A percentile compares a stretch with the other conserved stretches of the same genome.
These are phyloP conservation scores for Arxiozyma telluris DNA, from an alignment of 1,139 yeast genomes.

Conservation along the genomic window DNA sequence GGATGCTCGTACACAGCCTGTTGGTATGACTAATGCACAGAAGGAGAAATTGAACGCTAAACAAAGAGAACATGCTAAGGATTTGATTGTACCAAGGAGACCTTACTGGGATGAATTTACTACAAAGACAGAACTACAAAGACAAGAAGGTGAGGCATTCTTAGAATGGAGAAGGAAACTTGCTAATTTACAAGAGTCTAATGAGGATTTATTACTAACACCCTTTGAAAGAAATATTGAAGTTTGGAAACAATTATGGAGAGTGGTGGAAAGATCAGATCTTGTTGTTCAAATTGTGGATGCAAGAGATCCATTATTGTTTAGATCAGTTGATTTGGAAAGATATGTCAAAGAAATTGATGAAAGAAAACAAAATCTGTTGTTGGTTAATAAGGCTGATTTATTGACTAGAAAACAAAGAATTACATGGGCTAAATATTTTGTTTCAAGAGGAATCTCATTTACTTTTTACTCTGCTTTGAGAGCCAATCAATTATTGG, in stretches of 20 bases:
- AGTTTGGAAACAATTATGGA: constrained; percentile 98
- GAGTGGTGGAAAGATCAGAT: constrained; percentile 94
- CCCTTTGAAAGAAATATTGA: constrained; percentile 96
- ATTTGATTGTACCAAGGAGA: constrained; percentile 88
- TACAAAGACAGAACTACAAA: constrained; percentile 69
- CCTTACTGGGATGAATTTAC: constrained; percentile 75
- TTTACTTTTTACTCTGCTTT: constrained; percentile 93
- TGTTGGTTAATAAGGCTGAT: constrained; percentile 92
- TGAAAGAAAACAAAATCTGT: constrained; percentile 60
- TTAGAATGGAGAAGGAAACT: constrained; percentile 88
- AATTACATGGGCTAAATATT: constrained; percentile 77
- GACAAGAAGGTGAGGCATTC: constrained; percentile 84
- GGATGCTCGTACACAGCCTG: constrained; percentile 39
- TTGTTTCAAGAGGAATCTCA: constrained; percentile 55
- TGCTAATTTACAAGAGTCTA: constrained; percentile 73
- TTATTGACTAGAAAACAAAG: constrained; percentile 70
- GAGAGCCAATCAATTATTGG: constrained; percentile 64
- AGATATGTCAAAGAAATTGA: constrained; percentile 69
- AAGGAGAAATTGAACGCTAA: constrained; percentile 51
- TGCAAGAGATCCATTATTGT: constrained; percentile 87
- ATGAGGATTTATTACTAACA: constrained; percentile 69
- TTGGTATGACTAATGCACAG: constrained; percentile 58
- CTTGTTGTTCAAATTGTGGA: constrained; percentile 95
- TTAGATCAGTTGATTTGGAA: constrained; percentile 85
- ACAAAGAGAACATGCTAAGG: constrained; percentile 68